Conservation (phyloP, 73 alveolate species). For the Vitrella brassicaformis region DNA sequence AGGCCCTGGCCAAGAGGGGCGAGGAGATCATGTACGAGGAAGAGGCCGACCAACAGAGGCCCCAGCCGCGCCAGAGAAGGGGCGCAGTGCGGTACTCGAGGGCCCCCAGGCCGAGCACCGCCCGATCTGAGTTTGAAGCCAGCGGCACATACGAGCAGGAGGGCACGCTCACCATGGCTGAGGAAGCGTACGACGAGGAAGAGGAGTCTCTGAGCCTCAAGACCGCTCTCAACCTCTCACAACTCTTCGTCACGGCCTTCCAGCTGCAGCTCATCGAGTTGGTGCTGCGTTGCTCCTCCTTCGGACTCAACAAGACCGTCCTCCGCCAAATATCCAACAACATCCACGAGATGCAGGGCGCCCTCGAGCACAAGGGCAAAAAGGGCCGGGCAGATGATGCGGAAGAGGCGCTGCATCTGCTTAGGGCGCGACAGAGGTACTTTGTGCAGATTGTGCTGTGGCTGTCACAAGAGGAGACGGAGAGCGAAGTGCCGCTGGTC, state of each 20-base stretch:
- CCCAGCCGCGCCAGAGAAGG: too few relatives aligned
- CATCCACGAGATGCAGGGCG: background rate
- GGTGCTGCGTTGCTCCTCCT: slow-evolving; percentile 14
- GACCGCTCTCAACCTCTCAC: slow-evolving; percentile 3
- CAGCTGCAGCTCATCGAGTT: slow-evolving; percentile 9
- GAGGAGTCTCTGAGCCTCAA: slow-evolving; percentile 21
- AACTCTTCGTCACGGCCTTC: slow-evolving; percentile 12
- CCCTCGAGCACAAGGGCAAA: too few relatives aligned
- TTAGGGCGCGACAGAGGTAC: slow-evolving; percentile 20
- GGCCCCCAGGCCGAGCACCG: too few relatives aligned
- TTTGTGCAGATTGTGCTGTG: slow-evolving; percentile 16
- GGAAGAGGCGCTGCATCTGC: slow-evolving; percentile 2
- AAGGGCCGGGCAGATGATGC: slow-evolving; percentile 3
- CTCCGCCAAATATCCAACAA: background rate
- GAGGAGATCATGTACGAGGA: too few relatives aligned
- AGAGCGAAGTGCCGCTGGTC: slow-evolving; percentile 15
- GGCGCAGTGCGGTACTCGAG: too few relatives aligned
- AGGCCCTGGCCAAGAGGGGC: too few relatives aligned
- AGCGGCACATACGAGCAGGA: too few relatives aligned
- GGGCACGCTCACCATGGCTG: too few relatives aligned
- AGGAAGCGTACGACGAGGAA: too few relatives aligned
- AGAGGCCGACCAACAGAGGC: too few relatives aligned
- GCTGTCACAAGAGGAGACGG: slow-evolving; percentile 15
- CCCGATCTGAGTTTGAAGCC: too few relatives aligned
- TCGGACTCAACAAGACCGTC: slow-evolving; percentile 19